Conservation (phyloP, 768 basidiomycete genomes). For the Suillus subaureus region DNA sequence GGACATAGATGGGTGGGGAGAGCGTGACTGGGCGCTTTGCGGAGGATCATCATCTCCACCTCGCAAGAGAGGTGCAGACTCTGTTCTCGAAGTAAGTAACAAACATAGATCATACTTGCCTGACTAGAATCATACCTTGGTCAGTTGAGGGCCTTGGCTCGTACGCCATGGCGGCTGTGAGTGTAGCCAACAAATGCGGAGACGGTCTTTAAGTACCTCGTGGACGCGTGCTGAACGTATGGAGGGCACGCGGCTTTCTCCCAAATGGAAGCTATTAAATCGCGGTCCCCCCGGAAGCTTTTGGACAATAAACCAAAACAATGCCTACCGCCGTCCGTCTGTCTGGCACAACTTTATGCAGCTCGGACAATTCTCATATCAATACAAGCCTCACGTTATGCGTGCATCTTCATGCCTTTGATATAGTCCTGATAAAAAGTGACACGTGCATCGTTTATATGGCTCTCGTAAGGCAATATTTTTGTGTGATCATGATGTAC, state of each 20-base stretch:
- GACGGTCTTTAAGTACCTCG: conserved; percentile 30
- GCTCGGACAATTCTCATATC: too few species aligned
- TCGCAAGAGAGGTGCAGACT: conserved; percentile 65
- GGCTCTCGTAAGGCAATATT: neutral
- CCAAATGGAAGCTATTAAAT: neutral
- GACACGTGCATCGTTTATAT: neutral
- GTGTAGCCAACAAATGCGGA: conserved; percentile 9
- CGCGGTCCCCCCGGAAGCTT: conserved; percentile 6
- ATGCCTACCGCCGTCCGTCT: neutral
- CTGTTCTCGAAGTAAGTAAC: conserved; percentile 37
- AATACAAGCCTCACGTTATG: neutral
- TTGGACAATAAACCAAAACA: conserved; percentile 26
- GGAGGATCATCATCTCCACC: conserved; percentile 41
- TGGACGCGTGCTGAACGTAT: conserved; percentile 30
- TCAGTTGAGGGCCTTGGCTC: conserved; percentile 56
- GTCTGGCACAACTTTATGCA: too few species aligned
- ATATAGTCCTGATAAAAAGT: neutral
- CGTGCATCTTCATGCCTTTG: neutral
- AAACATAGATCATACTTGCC: neutral
- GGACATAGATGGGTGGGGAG: conserved; percentile 32
- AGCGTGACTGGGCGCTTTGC: conserved; percentile 34
- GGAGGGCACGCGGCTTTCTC: conserved; percentile 27
- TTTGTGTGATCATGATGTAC: neutral
- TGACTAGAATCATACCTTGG: conserved; percentile 43
- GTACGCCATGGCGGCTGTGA: conserved; percentile 53